Percentiles rank a stretch among this genome's conserved stretches.
These are phyloP conservation scores for Amaranthus hypochondriacus DNA, from an alignment of 148 eudicot genomes.

Conservation along the genomic window DNA sequence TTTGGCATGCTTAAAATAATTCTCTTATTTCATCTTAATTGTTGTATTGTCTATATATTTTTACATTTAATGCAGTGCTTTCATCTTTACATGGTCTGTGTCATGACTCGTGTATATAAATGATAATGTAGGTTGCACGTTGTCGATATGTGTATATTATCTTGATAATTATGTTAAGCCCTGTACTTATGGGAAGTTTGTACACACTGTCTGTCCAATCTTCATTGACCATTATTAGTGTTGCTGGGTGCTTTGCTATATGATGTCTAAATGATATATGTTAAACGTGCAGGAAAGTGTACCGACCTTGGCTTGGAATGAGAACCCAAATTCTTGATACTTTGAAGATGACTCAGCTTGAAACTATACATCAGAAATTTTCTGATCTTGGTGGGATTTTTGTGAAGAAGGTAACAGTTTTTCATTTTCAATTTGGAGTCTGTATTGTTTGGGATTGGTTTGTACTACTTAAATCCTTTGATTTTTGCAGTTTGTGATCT, in stretches of 20 bases:
- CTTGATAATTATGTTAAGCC: not conserved
- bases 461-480: not conserved
- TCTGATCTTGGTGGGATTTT: slow-evolving; percentile 2
- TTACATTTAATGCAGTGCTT: too few species aligned
- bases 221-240: too few species aligned
- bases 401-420: slow-evolving; percentile 3
- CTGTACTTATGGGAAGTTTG: not conserved
- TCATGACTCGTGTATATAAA: too few species aligned
- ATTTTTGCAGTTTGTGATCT: not conserved
- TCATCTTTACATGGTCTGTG: too few species aligned
- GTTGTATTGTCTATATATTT: too few species aligned
- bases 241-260: not conserved
- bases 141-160: not conserved
- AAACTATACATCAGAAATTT: slow-evolving; percentile 5
- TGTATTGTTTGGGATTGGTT: not conserved
- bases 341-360: not conserved
- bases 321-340: not conserved
- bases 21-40: too few species aligned
- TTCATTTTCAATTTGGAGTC: not conserved
- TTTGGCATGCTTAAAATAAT: too few species aligned
- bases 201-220: not conserved
- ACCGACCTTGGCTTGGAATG: slow-evolving; percentile 16
- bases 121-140: too few species aligned
- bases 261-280: not conserved
- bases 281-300: not conserved